phyloP scores from a whole-genome alignment of 225 moss, liverwort and hornwort species.

The Polytrichum formosum region DNA sequence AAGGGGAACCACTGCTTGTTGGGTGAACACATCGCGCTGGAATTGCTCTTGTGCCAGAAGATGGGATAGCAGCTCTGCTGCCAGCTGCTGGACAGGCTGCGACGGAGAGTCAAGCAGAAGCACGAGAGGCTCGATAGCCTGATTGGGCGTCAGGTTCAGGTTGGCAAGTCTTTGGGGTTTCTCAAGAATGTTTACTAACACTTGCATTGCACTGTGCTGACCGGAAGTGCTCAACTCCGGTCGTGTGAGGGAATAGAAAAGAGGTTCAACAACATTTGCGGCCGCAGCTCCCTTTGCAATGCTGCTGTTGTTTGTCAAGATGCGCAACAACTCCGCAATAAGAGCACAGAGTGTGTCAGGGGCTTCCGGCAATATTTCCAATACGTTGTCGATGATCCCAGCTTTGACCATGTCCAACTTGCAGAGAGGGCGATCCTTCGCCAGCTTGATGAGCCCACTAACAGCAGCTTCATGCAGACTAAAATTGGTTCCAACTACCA shows the following conservation, averaged over 20 bases:
- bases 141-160: slow-evolving; percentile 69
- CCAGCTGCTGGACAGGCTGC: slow-evolving; percentile 96
- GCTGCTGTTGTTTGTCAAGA: slow-evolving; percentile 96
- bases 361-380: slow-evolving; percentile 85
- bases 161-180: slow-evolving; percentile 91
- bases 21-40: slow-evolving; percentile 84
- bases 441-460: slow-evolving; percentile 92
- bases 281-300: slow-evolving; percentile 94
- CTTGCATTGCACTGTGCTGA: slow-evolving; percentile 98
- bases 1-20: slow-evolving; percentile 86
- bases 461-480: slow-evolving; percentile 86
- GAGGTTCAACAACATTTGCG: slow-evolving; percentile 85
- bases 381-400: slow-evolving; percentile 85
- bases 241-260: slow-evolving; percentile 74
- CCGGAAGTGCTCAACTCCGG: slow-evolving; percentile 82
- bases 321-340: slow-evolving; percentile 83
- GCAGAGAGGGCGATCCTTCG: slow-evolving; percentile 93
- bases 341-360: slow-evolving; percentile 83
- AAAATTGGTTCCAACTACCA: slow-evolving; percentile 74
- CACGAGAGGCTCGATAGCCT: slow-evolving; percentile 91
- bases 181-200: slow-evolving; percentile 92
- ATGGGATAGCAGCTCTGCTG: slow-evolving; percentile 87
- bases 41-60: slow-evolving; percentile 85
- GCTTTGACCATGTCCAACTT: slow-evolving; percentile 99
- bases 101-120: slow-evolving; percentile 83